Evolutionary conservation across 192 early-diverging fungal genomes (phyloP).

Genomic region (Blastocladiella britannica): DNA sequence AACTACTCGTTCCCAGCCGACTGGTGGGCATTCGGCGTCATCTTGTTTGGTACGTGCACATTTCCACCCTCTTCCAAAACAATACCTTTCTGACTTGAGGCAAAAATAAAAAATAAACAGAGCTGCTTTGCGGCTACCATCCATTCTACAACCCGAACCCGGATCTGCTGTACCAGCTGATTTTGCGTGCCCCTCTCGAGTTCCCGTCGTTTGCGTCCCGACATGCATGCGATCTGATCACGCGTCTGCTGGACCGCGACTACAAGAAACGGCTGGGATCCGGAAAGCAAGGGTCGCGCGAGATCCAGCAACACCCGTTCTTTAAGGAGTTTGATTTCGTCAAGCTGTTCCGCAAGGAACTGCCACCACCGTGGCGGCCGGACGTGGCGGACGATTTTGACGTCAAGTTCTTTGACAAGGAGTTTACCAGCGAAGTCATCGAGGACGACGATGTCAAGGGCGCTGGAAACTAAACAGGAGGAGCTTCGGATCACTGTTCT

Average conservation of each 20-base stretch:
- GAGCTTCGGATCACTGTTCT: too few species aligned
- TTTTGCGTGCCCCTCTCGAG: constrained; percentile 14
- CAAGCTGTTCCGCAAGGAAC: constrained; percentile 19
- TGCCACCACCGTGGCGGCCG: constrained; percentile 20
- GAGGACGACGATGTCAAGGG: not conserved
- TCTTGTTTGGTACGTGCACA: constrained; percentile 13
- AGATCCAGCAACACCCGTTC: constrained; percentile 19
- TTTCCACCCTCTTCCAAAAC: too few species aligned
- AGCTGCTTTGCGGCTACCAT: constrained; percentile 32
- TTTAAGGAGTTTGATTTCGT: constrained; percentile 20
- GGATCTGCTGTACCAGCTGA: constrained; percentile 18
- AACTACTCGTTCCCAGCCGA: constrained; percentile 21
- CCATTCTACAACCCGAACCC: constrained; percentile 25
- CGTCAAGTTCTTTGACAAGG: not conserved
- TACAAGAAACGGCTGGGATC: constrained; percentile 12
- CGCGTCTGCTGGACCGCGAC: constrained; percentile 12
- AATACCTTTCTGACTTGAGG: too few species aligned
- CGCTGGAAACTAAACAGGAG: too few species aligned
- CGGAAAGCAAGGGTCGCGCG: constrained; percentile 7
- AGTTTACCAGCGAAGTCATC: not conserved
- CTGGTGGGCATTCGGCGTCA: constrained; percentile 34
- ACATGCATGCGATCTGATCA: constrained; percentile 12
- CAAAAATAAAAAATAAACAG: too few species aligned
- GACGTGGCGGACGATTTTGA: constrained; percentile 10
- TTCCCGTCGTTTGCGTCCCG: constrained; percentile 14